phyloP scores from a whole-genome alignment of 73 alveolate species.

The Symbiodinium pilosum region DNA sequence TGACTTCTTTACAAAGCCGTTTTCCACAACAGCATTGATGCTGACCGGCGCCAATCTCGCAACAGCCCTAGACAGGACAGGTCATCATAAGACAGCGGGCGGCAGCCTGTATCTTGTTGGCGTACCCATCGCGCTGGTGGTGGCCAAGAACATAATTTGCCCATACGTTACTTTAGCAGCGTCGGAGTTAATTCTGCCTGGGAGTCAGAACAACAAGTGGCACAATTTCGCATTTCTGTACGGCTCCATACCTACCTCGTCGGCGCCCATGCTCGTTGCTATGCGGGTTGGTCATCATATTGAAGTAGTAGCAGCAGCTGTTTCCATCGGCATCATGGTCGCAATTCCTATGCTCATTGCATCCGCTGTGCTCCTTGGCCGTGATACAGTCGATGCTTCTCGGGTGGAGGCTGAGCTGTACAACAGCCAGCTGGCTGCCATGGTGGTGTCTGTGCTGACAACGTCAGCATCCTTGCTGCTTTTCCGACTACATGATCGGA shows the following conservation, averaged over 20 bases:
- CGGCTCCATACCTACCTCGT: slow-evolving; percentile 62
- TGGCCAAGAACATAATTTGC: slow-evolving; percentile 67
- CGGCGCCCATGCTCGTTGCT: slow-evolving; percentile 89
- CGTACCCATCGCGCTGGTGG: slow-evolving; percentile 41
- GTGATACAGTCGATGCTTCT: slow-evolving; percentile 14
- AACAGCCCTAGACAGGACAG: slow-evolving; percentile 53
- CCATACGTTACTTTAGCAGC: slow-evolving; percentile 62
- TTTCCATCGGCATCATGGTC: slow-evolving; percentile 60
- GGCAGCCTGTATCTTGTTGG: slow-evolving; percentile 59
- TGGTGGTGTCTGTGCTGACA: slow-evolving; percentile 8
- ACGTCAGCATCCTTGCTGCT: slow-evolving; percentile 8
- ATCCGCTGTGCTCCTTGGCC: slow-evolving; percentile 53
- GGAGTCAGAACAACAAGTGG: slow-evolving; percentile 39
- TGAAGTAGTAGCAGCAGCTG: slow-evolving; percentile 93
- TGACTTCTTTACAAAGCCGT: slow-evolving; percentile 70
- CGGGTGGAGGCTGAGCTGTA: slow-evolving; percentile 41
- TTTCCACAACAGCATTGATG: slow-evolving; percentile 54
- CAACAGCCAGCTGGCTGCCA: slow-evolving; percentile 33
- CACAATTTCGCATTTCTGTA: slow-evolving; percentile 70
- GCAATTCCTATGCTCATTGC: slow-evolving; percentile 71
- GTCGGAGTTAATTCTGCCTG: slow-evolving; percentile 54
- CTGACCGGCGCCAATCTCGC: slow-evolving; percentile 72
- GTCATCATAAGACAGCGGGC: neutral
- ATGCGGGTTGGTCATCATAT: slow-evolving; percentile 78
- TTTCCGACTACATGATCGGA: slow-evolving; percentile 26